Percentiles rank a stretch among this genome's conserved stretches.
These are phyloP conservation scores for Suaeda aralocaspica DNA, from an alignment of 148 eudicot genomes.

Conservation along the genomic window DNA sequence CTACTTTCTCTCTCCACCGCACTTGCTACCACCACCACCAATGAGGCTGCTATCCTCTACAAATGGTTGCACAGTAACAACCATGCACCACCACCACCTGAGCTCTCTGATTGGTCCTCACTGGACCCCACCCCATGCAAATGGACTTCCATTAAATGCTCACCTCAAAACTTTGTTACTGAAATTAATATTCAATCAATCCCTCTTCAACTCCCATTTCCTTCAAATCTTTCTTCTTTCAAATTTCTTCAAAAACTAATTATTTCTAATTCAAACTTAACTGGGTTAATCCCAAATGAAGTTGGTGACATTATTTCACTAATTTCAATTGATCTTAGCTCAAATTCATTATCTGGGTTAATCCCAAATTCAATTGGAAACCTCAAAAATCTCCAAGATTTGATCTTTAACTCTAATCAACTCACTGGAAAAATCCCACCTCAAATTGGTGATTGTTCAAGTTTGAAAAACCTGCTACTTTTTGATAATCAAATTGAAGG, in stretches of 20 bases:
- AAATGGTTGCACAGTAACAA: constrained; percentile 37
- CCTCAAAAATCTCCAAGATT: constrained; percentile 40
- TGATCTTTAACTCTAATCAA: constrained; percentile 51
- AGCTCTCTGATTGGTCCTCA: constrained; percentile 39
- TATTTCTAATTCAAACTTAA: constrained; percentile 43
- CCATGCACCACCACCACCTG: constrained; percentile 10
- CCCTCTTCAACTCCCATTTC: constrained; percentile 38
- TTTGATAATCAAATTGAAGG: constrained; percentile 50
- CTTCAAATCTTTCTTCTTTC: constrained; percentile 40
- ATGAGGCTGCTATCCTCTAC: constrained; percentile 35
- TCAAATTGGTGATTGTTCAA: constrained; percentile 36
- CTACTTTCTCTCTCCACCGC: constrained; percentile 10
- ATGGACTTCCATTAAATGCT: constrained; percentile 43
- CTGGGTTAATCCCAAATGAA: constrained; percentile 51
- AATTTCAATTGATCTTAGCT: constrained; percentile 39
- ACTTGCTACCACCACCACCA: constrained; percentile 12
- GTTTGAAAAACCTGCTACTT: constrained; percentile 33
- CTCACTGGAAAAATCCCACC: constrained; percentile 47
- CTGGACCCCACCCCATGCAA: constrained; percentile 42
- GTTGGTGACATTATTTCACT: constrained; percentile 33
- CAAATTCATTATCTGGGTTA: constrained; percentile 41
- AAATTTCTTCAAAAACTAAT: constrained; percentile 28
- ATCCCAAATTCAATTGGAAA: constrained; percentile 42
- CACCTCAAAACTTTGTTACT: constrained; percentile 27
- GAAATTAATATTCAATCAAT: constrained; percentile 41